Evolutionary conservation across 768 basidiomycete species (phyloP).

Genomic region (Pholiota molesta): DNA sequence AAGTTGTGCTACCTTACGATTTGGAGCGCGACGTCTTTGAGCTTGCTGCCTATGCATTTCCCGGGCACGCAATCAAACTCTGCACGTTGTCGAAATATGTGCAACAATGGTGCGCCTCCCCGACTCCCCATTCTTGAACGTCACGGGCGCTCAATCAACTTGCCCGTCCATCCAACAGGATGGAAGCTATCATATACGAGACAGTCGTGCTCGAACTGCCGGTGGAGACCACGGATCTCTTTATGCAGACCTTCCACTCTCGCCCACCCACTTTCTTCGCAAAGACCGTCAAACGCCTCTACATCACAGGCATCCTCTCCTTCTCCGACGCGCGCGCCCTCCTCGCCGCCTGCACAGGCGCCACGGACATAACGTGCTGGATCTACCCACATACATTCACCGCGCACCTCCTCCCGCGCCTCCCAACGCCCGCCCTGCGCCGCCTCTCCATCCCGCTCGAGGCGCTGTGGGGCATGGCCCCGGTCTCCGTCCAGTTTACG

Average conservation of each 20-base stretch:
- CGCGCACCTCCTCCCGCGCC: conserved; percentile 9
- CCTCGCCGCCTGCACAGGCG: conserved; percentile 28
- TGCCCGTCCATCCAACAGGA: conserved; percentile 20
- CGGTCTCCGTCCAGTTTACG: conserved; percentile 1
- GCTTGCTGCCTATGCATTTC: conserved; percentile 28
- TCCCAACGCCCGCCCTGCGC: conserved; percentile 14
- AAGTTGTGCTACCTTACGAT: conserved; percentile 32
- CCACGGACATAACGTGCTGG: conserved; percentile 31
- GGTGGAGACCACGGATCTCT: conserved; percentile 20
- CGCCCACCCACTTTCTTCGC: conserved; percentile 32
- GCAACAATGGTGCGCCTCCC: conserved; percentile 26
- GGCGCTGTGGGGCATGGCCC: conserved; percentile 16
- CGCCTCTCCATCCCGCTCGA: conserved; percentile 28
- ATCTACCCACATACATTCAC: conserved; percentile 16
- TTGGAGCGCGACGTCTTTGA: conserved; percentile 38
- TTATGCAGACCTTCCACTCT: conserved; percentile 31
- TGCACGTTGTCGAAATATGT: conserved; percentile 28
- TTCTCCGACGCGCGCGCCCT: conserved; percentile 23
- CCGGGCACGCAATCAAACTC: conserved; percentile 27
- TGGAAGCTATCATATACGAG: conserved; percentile 35
- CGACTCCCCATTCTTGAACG: neutral
- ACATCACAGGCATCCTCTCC: conserved; percentile 26
- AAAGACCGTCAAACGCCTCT: conserved; percentile 28
- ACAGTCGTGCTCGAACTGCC: conserved; percentile 30
- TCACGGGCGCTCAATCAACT: neutral